Evolutionary conservation across 306 rosid species (phyloP).

Genomic region (Sicyos baderoa): DNA sequence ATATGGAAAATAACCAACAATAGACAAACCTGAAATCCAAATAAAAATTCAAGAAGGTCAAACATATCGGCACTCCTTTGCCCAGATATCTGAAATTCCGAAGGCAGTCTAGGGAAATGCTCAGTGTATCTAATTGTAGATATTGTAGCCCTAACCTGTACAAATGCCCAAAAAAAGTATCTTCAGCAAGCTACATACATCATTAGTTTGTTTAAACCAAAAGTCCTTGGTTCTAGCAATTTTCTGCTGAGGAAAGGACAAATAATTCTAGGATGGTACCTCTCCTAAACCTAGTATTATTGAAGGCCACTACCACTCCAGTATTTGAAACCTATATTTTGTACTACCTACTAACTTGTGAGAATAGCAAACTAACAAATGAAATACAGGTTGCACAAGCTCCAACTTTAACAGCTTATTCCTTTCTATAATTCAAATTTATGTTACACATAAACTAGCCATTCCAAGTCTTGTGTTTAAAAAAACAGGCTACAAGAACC

Average conservation of each 20-base stretch:
- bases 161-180: constrained; percentile 26
- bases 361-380: neutral
- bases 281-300: neutral
- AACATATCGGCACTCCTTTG: constrained; percentile 80
- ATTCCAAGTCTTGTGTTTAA: neutral
- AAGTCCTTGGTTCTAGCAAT: neutral
- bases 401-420: neutral
- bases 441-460: neutral
- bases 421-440: no score
- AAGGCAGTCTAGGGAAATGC: constrained; percentile 74
- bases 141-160: constrained; percentile 77
- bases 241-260: neutral
- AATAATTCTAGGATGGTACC: neutral
- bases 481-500: neutral
- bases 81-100: constrained; percentile 57
- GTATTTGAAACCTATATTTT: neutral
- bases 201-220: no score
- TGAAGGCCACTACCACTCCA: neutral
- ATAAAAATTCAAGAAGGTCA: constrained; percentile 76
- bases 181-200: constrained; percentile 8
- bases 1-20: no score
- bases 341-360: neutral
- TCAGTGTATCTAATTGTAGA: constrained; percentile 70
- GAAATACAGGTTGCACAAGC: neutral
- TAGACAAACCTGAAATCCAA: constrained; percentile 84